Evolutionary conservation across 129 eudicot species (phyloP), one percentile per base, ranked within the genome.

Genomic region (Escallonia rubra): DNA sequence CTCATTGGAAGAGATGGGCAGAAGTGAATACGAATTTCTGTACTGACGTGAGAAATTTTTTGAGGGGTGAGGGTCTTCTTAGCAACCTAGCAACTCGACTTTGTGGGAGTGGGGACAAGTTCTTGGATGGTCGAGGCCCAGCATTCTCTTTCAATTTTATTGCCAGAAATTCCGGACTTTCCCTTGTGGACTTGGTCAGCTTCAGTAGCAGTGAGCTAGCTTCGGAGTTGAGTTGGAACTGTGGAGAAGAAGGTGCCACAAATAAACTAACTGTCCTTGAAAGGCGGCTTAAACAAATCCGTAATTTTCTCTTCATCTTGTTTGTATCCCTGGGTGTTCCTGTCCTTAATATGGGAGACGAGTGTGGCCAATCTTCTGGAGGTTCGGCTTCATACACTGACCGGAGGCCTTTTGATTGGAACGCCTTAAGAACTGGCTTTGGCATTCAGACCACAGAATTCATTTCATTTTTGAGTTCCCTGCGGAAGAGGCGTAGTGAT

Each of bases 1-100:
- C 99, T 42, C 99, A 94, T 64, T 94, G 99, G 99, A 89, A 79
- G 76, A 89, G 83, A 77, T 94, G 97, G 97, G 97, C 97, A n/a
- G 97, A 94, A 81, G 81, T 94, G 70, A 94, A 90, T 63, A 6
- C 81, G 3, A 78, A 70, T 4, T 94, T 89, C 61, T 82, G 93
- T 50, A 60, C 14, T 16, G 94, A 85, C 39, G 78, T 81, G 43
- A 81, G 94, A 74, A 85, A 85, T 58, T 90, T 72, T 74, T 59
- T 94, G 42, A 81, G 84, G 71, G 99, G 99, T 15, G 72, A 77
- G 61, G 85, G 87, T 64, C 87, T 81, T 16, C 65, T 94, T 3
- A 87, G 97, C 77, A 71, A 79, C 56, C 97, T 94, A 16, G 99
- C 99, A 43, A 94, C 99, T 40, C 82, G 97, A 42, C 82, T 94